Evolutionary conservation across 2,329 filamentous ascomycete genomes (phyloP), one percentile per base, ranked within the genome.

Genomic region (Periconia digitata): DNA sequence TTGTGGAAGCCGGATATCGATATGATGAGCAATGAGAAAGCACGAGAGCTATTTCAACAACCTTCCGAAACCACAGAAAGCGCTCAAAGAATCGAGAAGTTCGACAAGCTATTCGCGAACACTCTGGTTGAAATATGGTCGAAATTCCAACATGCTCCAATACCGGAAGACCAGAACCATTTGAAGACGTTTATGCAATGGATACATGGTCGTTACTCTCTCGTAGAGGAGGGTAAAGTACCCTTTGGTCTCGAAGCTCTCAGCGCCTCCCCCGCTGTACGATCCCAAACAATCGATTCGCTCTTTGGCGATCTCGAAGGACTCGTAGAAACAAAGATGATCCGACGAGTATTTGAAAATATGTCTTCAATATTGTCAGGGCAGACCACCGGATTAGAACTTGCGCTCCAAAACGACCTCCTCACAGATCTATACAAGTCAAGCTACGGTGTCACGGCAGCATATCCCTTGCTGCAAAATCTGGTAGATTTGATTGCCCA

Each of bases 401-500:
- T 60, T 23, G 34, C 44, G 8, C 27, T 47, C 23, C 38, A 54
- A 36, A 46, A 47, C 23, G 48, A 43, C 32, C 21, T 47, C 32
- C 46, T 49, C 1, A 27, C 16, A 12, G 40, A 44, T 8, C 20
- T 63, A 15, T 62, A 61, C 43, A 39, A 20, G 2, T 36, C 38
- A 2, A 45, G 59, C 10, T 16, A 58, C 15, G 44, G 40, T 6
- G 40, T 60, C 2, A 40, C 44, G n/a, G 36, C 39, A 13, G 50
- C 49, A 8, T 55, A 58, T 37, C 34, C 47, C 13, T 51, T 49
- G 21, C 42, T 64, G 3, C n/a, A 43, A n/a, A 20, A 39, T 3
- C 16, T 71, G 1, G 43, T 76, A 6, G 65, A 74, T 40, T 48
- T 74, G 0, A 44, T 72, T 1, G 69, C 64, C 0, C 68, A 74